phyloP scores from a whole-genome alignment of 768 basidiomycete species.

The Kwoniella heveanensis region DNA sequence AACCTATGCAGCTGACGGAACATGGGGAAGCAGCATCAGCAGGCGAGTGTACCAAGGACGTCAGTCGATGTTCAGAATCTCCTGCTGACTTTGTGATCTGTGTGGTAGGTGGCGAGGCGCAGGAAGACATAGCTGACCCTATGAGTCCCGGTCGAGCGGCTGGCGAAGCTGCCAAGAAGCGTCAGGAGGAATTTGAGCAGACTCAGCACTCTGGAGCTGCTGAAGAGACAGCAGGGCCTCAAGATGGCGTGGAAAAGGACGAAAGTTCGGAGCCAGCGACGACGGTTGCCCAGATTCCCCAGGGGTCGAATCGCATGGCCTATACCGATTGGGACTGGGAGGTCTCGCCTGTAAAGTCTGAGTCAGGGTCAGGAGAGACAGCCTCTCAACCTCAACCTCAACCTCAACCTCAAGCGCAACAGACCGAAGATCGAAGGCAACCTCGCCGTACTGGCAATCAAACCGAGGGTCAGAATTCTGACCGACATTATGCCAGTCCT shows the following conservation, averaged over 20 bases:
- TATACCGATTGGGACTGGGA: neutral
- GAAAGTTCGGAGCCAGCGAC: neutral
- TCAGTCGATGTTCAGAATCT: too few species aligned
- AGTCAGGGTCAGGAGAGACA: neutral
- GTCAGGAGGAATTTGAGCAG: neutral
- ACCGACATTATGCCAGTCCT: too few species aligned
- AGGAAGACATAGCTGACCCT: neutral
- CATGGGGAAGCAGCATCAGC: neutral
- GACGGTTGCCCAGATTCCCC: neutral
- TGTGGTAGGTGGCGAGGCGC: neutral
- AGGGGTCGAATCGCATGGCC: neutral
- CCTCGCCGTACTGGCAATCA: too few species aligned
- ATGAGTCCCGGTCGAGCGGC: neutral
- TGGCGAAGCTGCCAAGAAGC: neutral
- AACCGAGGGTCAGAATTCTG: too few species aligned
- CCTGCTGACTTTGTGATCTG: too few species aligned
- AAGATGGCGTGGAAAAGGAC: too few species aligned
- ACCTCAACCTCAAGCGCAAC: neutral
- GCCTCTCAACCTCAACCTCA: neutral
- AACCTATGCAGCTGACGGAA: neutral
- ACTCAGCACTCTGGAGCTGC: too few species aligned
- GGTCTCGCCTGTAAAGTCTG: neutral
- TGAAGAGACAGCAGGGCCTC: neutral
- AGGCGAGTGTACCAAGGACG: too few species aligned
- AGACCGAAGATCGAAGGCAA: neutral